phyloP scores from a whole-genome alignment of 768 basidiomycete genomes.

The Mycena olivaceomarginata region DNA sequence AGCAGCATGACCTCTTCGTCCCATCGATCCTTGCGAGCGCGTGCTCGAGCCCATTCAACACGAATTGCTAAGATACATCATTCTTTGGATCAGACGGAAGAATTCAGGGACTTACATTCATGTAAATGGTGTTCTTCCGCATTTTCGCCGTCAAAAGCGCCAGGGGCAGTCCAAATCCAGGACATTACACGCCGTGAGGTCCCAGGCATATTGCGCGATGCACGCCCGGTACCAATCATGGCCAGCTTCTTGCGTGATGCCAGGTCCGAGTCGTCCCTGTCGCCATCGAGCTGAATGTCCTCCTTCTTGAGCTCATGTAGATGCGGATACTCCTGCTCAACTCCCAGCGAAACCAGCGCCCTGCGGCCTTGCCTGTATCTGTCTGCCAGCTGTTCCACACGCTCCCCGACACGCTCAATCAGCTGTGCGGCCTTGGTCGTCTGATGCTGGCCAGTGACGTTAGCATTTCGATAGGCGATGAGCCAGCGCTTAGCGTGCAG shows the following conservation, averaged over 20 bases:
- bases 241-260: neutral
- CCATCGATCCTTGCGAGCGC: conserved; percentile 37
- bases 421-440: neutral
- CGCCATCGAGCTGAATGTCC: neutral
- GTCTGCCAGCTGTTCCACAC: neutral
- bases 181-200: conserved; percentile 2
- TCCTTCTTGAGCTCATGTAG: conserved; percentile 2
- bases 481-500: conserved; percentile 17
- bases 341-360: neutral
- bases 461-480: neutral
- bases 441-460: too few species aligned
- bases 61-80: conserved; percentile 32
- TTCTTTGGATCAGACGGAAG: too few species aligned
- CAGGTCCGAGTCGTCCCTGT: neutral
- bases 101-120: conserved; percentile 17
- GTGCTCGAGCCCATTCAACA: conserved; percentile 38
- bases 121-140: neutral
- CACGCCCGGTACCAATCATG: neutral
- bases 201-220: neutral
- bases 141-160: neutral
- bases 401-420: neutral
- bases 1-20: conserved; percentile 38
- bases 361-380: neutral
- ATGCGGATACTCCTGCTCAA: neutral
- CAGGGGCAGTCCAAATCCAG: conserved; percentile 32